phyloP scores from a whole-genome alignment of 1,284 basidiomycete genomes.

The Tilletia walkeri region DNA sequence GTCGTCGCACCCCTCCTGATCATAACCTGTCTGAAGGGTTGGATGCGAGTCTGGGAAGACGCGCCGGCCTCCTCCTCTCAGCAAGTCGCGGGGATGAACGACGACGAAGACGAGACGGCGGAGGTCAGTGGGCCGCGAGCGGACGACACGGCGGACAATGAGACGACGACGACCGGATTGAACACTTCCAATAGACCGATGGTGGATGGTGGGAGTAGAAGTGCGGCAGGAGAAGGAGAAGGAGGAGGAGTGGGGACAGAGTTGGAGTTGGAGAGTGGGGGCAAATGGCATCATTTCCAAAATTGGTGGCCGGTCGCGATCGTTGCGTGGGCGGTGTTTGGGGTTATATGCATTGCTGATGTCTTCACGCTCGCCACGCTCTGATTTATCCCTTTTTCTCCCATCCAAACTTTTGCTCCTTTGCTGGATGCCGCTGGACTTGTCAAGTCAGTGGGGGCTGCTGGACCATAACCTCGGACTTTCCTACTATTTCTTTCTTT shows the following conservation, averaged over 20 bases:
- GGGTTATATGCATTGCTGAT: conserved; percentile 21
- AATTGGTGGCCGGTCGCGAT: conserved; percentile 17
- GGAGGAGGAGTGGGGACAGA: background rate
- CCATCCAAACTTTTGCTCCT: background rate
- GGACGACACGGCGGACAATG: too few relatives aligned
- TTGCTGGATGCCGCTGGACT: too few relatives aligned
- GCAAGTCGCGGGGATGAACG: conserved; percentile 20
- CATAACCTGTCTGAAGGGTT: conserved; percentile 37
- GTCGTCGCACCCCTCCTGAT: conserved; percentile 46
- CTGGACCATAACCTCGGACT: too few relatives aligned
- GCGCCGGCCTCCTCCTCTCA: background rate
- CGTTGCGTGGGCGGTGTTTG: conserved; percentile 21
- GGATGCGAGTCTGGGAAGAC: conserved; percentile 35
- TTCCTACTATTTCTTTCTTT: too few relatives aligned
- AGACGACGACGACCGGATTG: too few relatives aligned
- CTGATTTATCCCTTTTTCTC: background rate
- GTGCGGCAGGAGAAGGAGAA: background rate
- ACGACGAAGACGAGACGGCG: conserved; percentile 29
- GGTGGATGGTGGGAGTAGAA: too few relatives aligned
- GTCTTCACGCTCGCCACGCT: conserved; percentile 19
- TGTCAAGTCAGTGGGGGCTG: too few relatives aligned
- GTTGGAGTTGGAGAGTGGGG: background rate
- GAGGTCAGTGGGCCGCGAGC: too few relatives aligned
- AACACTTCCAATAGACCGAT: too few relatives aligned
- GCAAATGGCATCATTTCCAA: conserved; percentile 18